Base-by-base conservation (phyloP, 495 filamentous ascomycete genomes). In the Polyplosphaeria fusca region DNA sequence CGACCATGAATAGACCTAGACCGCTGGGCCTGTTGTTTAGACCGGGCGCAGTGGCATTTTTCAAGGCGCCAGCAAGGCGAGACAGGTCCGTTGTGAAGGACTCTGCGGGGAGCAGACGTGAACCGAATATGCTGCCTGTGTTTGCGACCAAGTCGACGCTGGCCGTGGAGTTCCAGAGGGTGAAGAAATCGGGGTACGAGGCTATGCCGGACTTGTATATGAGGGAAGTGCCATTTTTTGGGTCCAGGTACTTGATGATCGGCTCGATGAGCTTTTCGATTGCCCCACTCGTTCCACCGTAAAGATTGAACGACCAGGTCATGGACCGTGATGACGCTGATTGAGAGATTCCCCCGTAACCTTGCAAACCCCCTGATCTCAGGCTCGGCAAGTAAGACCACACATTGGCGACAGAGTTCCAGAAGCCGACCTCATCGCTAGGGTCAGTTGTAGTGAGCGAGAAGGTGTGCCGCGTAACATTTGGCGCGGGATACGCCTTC, bases 401-500 rank as follows among this genome's bases (percentile, higher is more conserved):
- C 12, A 24, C 22, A 23, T 22, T 24, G 2, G 42, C 42, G 14
- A 45, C 42, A 23, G 24, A 12, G 42, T 45, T 14, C 42, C 42
- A 45, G 5, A 5, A 45, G 4, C 42, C 42, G n/a, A 22, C 24
- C 16, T 14, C 12, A 22, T 45, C 24, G 2, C 24, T 23, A 4
- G 22, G 16, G 19, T 45, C 18, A 4, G 42, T 45, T 14, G 24
- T 16, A 5, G 42, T 5, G 16, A 45, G 16, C 12, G 5, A 20
- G 42, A 45, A 45, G 14, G 42, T 45, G 42, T 45, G 42, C 16
- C 42, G 42, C 14, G 30, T 35, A 7, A 39, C 4, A 11, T 20
- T 42, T 22, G 52, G 39, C 4, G 30, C 12, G 5, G 39, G 39
- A 23, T 32, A 45, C 22, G 57, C 48, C 24, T 49, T 46, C 14